Evolutionary conservation across 805 yeast genomes (phyloP).

Genomic region (Wickerhamiella occidentalis): DNA sequence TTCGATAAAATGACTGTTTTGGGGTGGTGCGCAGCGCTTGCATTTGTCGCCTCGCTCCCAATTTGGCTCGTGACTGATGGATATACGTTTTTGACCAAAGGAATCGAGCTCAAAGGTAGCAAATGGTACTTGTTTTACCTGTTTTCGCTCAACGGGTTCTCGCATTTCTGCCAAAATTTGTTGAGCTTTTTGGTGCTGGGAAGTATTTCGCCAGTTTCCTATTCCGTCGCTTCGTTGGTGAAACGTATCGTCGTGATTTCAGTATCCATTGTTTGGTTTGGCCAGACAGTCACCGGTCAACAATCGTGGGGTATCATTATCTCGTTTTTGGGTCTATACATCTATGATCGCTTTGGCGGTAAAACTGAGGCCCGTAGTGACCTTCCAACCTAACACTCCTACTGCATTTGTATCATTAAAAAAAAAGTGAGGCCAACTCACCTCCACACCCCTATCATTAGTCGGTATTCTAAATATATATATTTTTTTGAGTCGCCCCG

Average conservation of each 20-base stretch:
- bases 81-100: slow-evolving; percentile 15
- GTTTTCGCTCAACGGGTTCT: slow-evolving; percentile 53
- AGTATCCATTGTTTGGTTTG: slow-evolving; percentile 58
- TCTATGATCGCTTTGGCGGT: slow-evolving; percentile 34
- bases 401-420: too few relatives aligned
- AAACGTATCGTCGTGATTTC: slow-evolving; percentile 77
- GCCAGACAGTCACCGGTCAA: slow-evolving; percentile 30
- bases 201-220: slow-evolving; percentile 69
- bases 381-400: background rate
- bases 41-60: slow-evolving; percentile 57
- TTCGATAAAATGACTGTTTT: slow-evolving; percentile 76
- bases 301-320: slow-evolving; percentile 34
- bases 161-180: slow-evolving; percentile 70
- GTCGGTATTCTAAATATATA: too few relatives aligned
- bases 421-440: background rate
- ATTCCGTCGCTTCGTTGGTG: slow-evolving; percentile 77
- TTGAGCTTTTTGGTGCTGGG: slow-evolving; percentile 74
- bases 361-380: slow-evolving; percentile 5
- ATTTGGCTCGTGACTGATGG: slow-evolving; percentile 60
- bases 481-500: too few relatives aligned
- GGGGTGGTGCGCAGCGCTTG: slow-evolving; percentile 64
- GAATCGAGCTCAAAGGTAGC: slow-evolving; percentile 15
- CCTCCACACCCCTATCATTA: background rate
- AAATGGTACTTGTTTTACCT: slow-evolving; percentile 32
- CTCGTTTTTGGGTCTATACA: slow-evolving; percentile 32